phyloP scores from a whole-genome alignment of 2,329 filamentous ascomycete genomes.

The Verticillium nonalfalfae region DNA sequence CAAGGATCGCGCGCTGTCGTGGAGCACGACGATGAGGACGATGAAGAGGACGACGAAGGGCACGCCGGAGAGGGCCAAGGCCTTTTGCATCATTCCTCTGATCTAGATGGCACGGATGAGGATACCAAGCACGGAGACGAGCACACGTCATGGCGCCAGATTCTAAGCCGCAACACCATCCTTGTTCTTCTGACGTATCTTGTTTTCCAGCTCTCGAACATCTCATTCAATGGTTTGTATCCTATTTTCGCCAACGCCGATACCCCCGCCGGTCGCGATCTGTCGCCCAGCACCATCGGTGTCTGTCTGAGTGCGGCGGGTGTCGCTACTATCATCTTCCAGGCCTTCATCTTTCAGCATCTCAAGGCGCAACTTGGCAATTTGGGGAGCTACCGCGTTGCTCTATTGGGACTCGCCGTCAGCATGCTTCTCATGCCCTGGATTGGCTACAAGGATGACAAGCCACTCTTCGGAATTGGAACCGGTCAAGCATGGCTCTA shows the following conservation, averaged over 20 bases:
- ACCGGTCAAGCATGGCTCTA: constrained; percentile 67
- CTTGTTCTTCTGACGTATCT: constrained; percentile 80
- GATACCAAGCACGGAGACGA: constrained; percentile 43
- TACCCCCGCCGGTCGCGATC: constrained; percentile 67
- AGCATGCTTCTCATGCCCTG: constrained; percentile 87
- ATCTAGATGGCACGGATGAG: constrained; percentile 37
- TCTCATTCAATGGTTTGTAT: constrained; percentile 91
- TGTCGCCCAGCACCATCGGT: constrained; percentile 77
- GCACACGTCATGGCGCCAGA: constrained; percentile 40
- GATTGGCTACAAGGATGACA: constrained; percentile 67
- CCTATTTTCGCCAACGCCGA: constrained; percentile 81
- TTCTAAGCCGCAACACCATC: constrained; percentile 77
- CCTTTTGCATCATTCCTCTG: constrained; percentile 20
- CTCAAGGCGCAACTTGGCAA: constrained; percentile 79
- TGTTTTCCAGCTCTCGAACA: constrained; percentile 89
- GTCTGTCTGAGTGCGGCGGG: constrained; percentile 80
- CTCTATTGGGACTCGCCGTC: constrained; percentile 72
- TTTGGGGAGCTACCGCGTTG: constrained; percentile 72
- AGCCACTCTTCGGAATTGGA: constrained; percentile 49
- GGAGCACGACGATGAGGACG: constrained; percentile 14
- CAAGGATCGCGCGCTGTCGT: constrained; percentile 17
- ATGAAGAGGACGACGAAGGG: constrained; percentile 13
- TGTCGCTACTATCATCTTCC: constrained; percentile 80
- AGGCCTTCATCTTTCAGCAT: constrained; percentile 76
- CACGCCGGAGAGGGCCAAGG: constrained; percentile 15